These are phyloP conservation scores for Yamadazyma kanchanaburiensis DNA, from an alignment of 1,139 yeast species.

Conservation along the genomic window DNA sequence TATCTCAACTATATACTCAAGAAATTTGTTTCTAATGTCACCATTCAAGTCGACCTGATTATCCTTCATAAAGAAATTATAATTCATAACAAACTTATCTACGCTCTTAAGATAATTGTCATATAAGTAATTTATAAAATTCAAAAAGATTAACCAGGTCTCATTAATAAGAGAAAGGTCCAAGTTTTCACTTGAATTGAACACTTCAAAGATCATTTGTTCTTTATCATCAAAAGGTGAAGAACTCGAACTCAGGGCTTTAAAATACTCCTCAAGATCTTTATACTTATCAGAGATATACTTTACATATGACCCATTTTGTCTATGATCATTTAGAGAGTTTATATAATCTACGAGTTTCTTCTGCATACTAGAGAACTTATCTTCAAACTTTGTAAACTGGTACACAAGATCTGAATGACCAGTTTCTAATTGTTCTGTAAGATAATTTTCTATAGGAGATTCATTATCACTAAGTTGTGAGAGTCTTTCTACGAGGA, in stretches of 20 bases:
- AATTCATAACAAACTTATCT: conserved; percentile 36
- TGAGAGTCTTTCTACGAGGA: conserved; percentile 39
- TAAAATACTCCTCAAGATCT: conserved; percentile 33
- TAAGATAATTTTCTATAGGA: conserved; percentile 39
- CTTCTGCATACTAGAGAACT: conserved; percentile 38
- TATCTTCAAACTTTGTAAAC: conserved; percentile 29
- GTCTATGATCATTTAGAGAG: conserved; percentile 29
- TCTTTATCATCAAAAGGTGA: conserved; percentile 25
- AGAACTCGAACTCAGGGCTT: conserved; percentile 19
- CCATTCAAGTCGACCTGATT: conserved; percentile 29
- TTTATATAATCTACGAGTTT: conserved; percentile 36
- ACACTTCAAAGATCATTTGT: conserved; percentile 28
- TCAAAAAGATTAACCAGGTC: conserved; percentile 42
- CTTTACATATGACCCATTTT: conserved; percentile 36
- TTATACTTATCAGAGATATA: conserved; percentile 40
- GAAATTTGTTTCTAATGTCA: conserved; percentile 24
- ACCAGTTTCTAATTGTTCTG: conserved; percentile 32
- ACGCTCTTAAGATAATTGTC: conserved; percentile 29
- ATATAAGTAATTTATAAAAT: conserved; percentile 34
- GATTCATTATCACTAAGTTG: conserved; percentile 18
- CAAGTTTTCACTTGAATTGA: conserved; percentile 37
- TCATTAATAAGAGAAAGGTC: conserved; percentile 45
- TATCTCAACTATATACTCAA: conserved; percentile 24
- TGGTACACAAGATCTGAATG: conserved; percentile 36
- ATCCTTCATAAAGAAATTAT: conserved; percentile 27